Evolutionary conservation across 352 stramenopile species (phyloP), one percentile per base, ranked within the genome.

Genomic region (Pythium phragmiticola): DNA sequence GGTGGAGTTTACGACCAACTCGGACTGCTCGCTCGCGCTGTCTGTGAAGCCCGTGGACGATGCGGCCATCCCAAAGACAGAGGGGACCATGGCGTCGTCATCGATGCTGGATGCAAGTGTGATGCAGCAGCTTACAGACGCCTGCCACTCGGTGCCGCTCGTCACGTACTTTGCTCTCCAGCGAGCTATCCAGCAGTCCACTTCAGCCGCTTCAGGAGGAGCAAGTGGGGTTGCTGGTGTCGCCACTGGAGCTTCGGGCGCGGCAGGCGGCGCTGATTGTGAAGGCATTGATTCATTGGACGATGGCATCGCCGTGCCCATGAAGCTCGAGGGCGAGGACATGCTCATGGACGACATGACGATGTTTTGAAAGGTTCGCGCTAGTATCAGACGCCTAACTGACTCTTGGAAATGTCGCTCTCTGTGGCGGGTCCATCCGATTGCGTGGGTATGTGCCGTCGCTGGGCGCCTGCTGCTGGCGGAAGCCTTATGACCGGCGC

Each of bases 331-430:
- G 41, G 83, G 83, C 37, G 85, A 89, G 54, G 81, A 87, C 57
- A 92, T 92, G 77, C 73, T 94, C 36, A 66, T 94, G 68, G 85
- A 92, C 57, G 85, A 94, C 56, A 94, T 94, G 80, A 80, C 79
- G 61, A 88, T 94, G 63, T 94, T 90, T 63, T 94, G 80, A 74
- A 57, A 30, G 12, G 46, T 39, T 39, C 7, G 33, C 41, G 36
- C 54, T 68, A 54, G 50, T 55, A 63, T 68, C 37, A 63, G 53
- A 28, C 52, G 55, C 41, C 28, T 4, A 48, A 43, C 13, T 47
- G 26, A 30, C 23, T 16, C 56, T 63, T 58, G 55, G 55, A 57
- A n/a, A 26, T 43, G 49, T 69, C 63, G 34, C 21, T 60, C 16
- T 65, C 57, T 16, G 17, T 62, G 9, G 55, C 34, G 1, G 52